Evolutionary conservation across 225 moss, liverwort and hornwort genomes (phyloP).

Genomic region (Ulota crispa): DNA sequence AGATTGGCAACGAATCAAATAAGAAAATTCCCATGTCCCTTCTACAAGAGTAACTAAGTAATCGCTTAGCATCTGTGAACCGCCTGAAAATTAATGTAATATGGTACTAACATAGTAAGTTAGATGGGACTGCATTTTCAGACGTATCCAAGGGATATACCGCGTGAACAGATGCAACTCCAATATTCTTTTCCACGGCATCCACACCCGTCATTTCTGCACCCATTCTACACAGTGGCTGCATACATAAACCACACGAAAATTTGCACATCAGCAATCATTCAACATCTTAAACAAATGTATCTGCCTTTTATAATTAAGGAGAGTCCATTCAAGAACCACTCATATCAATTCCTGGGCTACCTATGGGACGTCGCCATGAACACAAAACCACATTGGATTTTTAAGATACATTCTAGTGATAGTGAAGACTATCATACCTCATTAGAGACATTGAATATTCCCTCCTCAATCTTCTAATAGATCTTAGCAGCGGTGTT

Average conservation of each 20-base stretch:
- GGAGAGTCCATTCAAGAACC: too few species aligned
- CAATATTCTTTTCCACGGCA: constrained; percentile 79
- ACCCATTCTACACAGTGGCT: constrained; percentile 91
- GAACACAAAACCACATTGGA: background rate
- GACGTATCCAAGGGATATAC: constrained; percentile 31
- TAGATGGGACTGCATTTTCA: background rate
- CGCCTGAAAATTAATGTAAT: constrained; percentile 13
- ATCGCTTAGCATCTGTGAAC: constrained; percentile 3
- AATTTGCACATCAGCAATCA: background rate
- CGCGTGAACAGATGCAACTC: constrained; percentile 84
- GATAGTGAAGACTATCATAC: constrained; percentile 15
- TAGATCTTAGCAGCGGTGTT: constrained; percentile 64
- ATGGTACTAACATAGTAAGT: background rate
- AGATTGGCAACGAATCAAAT: background rate
- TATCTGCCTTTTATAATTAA: too few species aligned
- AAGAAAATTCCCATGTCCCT: background rate
- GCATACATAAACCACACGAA: constrained; percentile 17
- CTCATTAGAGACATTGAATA: constrained; percentile 28
- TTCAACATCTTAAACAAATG: background rate
- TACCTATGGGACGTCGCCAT: background rate
- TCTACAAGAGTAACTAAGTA: background rate
- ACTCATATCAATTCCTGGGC: background rate
- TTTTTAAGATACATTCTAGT: background rate
- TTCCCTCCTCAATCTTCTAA: constrained; percentile 25
- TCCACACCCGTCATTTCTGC: constrained; percentile 77